Base-by-base conservation (phyloP, 495 filamentous ascomycete genomes). In the Aspergillus biplanus region DNA sequence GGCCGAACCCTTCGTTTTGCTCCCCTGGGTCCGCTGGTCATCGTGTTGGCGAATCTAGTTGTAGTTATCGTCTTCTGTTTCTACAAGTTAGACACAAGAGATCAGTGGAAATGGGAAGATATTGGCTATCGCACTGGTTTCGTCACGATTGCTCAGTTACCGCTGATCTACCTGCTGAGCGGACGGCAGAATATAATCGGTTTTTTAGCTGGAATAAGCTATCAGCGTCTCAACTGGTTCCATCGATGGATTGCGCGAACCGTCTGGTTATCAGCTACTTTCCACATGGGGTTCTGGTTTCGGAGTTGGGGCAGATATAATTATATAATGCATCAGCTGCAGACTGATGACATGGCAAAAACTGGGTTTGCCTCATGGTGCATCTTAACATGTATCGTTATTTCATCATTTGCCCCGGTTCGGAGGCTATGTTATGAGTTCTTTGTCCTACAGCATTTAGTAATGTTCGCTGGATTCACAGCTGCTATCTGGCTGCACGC, bases 151-250 rank as follows among this genome's bases (percentile, higher is more conserved):
- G 86, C 85, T n/a, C 92, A 96, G 73, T 69, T 96, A n/a, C 92
- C 92, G 3, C 70, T 96, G 13, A 78, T 96, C 52, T 91, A 91
- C 69, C 81, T 95, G 32, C 85, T 96, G 21, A 85, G 92, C 8
- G 88, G 87, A n/a, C 91, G 92, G 79, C 83, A 85, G 68, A 95
- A 89, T 69, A 76, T 94, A 58, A 80, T 93, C 42, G 90, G 90
- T 4, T 76, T 82, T 32, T 72, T 93, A 15, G 81, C 82, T 7
- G 92, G 90, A 5, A 84, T 82, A 37, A 87, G 87, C 58, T 87
- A 95, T 62, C 89, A 92, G 74, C 80, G 88, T 15, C 71, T 96
- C 53, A 94, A 93, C 67, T 93, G 91, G 92, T 82, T 92, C 56
- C 92, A 96, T 69, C 82, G 92, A 60, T 94, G 92, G 90, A 84